Evolutionary conservation across 2,329 filamentous ascomycete genomes (phyloP), one percentile per base, ranked within the genome.

Genomic region (Elsinoe australis): DNA sequence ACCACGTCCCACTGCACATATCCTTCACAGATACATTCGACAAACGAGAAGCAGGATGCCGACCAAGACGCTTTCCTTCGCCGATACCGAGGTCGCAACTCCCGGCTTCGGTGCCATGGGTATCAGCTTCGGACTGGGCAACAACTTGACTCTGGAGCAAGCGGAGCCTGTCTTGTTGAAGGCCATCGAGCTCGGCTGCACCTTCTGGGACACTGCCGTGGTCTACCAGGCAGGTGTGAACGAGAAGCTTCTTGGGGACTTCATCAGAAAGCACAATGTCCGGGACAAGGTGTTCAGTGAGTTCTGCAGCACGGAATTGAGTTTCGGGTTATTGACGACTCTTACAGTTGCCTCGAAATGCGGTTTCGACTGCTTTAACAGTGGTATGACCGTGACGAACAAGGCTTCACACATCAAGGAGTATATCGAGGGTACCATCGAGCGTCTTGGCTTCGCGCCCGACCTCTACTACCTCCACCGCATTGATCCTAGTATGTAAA

Each of bases 81-180:
- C 54, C 17, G 56, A 65, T 46, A 58, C 65, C 24, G 51, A 67
- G 29, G 67, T 72, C 12, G 62, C 67, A 3, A 53, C 55, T 4
- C 70, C 71, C 1, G 71, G 71, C 45, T 74, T 74, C 49, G 71
- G 72, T 15, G 70, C 70, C 8, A 75, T 74, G 71, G 72, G 72
- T 5, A 55, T 74, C 9, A 71, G 62, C 52, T 67, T 65, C 49
- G 68, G 64, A 3, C 36, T 73, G 15, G 71, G 71, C 3, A 64
- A 41, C 29, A 68, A 71, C 49, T 53, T 73, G 3, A 67, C 52
- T 22, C 54, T 64, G 1, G 69, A 73, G 47, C 53, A 74, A 53
- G 70, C 71, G 3, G 71, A 74, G 51, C 71, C 70, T 9, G 70
- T 74, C 0, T 60, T 75, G 0, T 51, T 73, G 18, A 75, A 74